These are phyloP conservation scores for Acer yangbiense DNA, from an alignment of 345 rosid genomes.

Conservation along the genomic window DNA sequence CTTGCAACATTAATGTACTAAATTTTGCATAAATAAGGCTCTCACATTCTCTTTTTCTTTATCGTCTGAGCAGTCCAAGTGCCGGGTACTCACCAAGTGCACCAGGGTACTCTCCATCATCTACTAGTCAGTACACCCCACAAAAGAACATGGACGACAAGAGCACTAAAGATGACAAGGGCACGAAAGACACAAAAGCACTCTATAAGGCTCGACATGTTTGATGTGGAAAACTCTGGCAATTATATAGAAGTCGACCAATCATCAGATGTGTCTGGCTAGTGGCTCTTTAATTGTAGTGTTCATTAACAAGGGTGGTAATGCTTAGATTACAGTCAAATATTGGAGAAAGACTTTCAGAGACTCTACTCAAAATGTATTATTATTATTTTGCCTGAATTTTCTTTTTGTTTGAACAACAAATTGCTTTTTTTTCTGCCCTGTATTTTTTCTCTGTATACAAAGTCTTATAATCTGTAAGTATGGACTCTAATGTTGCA, in stretches of 20 bases:
- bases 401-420: neutral
- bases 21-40: neutral
- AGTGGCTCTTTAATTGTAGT: neutral
- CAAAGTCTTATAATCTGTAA: neutral
- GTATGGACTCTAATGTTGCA: neutral
- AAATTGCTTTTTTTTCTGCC: neutral
- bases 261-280: neutral
- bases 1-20: neutral
- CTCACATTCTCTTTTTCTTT: slow-evolving; percentile 4
- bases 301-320: neutral
- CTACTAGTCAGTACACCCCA: slow-evolving; percentile 61
- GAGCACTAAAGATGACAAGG: slow-evolving; percentile 38
- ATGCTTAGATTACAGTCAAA: neutral
- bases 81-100: slow-evolving; percentile 69
- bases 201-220: neutral
- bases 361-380: neutral
- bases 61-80: slow-evolving; percentile 42
- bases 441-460: neutral
- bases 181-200: slow-evolving; percentile 20
- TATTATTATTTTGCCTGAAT: no score
- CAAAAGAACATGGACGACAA: slow-evolving; percentile 48
- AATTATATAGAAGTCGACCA: no score
- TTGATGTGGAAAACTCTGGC: neutral
- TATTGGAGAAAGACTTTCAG: neutral
- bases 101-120: slow-evolving; percentile 61